Percentiles rank a stretch among this genome's conserved stretches.
Evolutionary conservation across 2,329 filamentous ascomycete species (phyloP).

Genomic region (Phyllosticta citribraziliensis): DNA sequence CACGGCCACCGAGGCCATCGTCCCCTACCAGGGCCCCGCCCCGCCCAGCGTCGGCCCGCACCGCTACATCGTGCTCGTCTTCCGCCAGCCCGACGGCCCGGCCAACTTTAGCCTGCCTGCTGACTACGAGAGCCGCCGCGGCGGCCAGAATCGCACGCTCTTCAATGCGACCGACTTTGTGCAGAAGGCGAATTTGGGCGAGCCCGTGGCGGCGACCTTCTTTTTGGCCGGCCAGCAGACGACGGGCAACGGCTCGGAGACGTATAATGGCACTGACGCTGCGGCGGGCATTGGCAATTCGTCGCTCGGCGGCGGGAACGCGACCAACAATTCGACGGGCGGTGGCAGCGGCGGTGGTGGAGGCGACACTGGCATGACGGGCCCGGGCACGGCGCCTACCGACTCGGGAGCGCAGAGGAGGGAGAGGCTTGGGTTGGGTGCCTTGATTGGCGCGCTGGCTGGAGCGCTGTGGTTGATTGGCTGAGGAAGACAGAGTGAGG

Average conservation of each 20-base stretch:
- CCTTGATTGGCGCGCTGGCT: background rate
- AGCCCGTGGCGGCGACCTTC: conserved; percentile 5
- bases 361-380: too few species aligned
- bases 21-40: conserved; percentile 1
- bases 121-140: background rate
- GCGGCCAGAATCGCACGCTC: background rate
- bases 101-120: background rate
- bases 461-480: conserved; percentile 2
- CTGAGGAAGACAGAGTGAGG: background rate
- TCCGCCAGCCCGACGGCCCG: conserved; percentile 1
- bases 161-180: conserved; percentile 6
- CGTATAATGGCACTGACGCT: background rate
- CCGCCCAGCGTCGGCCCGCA: conserved; percentile 8
- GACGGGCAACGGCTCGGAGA: background rate
- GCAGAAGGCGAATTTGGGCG: background rate
- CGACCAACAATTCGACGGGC: background rate
- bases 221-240: conserved; percentile 3
- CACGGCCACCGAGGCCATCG: conserved; percentile 1
- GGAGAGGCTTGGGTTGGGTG: background rate
- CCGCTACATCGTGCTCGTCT: conserved; percentile 11
- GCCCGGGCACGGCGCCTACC: background rate
- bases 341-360: background rate
- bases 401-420: background rate
- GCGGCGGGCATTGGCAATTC: background rate
- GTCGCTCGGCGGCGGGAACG: background rate